phyloP scores from a whole-genome alignment of 2,329 filamentous ascomycete species.

The Nemania sp. region DNA sequence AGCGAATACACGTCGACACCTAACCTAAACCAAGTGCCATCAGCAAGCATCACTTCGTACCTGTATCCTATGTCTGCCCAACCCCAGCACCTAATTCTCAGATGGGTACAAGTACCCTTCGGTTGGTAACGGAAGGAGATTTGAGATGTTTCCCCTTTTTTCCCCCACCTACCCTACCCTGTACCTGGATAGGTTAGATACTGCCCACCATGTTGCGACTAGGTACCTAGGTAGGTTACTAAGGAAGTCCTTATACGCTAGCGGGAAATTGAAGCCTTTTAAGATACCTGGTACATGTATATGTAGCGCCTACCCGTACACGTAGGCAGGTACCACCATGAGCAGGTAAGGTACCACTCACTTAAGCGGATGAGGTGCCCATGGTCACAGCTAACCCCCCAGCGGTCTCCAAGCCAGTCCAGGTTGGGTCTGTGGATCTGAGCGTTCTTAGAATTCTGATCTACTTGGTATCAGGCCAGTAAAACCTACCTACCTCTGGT shows the following conservation, averaged over 20 bases:
- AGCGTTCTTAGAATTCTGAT: not conserved
- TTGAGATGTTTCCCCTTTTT: constrained; percentile 6
- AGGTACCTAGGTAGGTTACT: too few relatives aligned
- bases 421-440: constrained; percentile 5
- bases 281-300: too few relatives aligned
- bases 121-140: constrained; percentile 6
- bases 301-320: not conserved
- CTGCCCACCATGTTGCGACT: not conserved
- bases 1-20: too few relatives aligned
- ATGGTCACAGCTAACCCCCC: not conserved
- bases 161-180: not conserved
- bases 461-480: too few relatives aligned
- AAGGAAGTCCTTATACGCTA: too few relatives aligned
- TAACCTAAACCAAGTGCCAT: too few relatives aligned
- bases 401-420: constrained; percentile 6
- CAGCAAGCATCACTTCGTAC: too few relatives aligned
- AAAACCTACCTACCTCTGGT: too few relatives aligned
- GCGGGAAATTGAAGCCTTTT: too few relatives aligned
- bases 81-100: not conserved
- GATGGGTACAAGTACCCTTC: not conserved
- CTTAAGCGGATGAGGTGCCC: too few relatives aligned
- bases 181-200: not conserved
- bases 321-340: not conserved
- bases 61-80: too few relatives aligned
- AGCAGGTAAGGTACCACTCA: too few relatives aligned